Evolutionary conservation across 768 basidiomycete species (phyloP).

Genomic region (Boletus reticulatus): DNA sequence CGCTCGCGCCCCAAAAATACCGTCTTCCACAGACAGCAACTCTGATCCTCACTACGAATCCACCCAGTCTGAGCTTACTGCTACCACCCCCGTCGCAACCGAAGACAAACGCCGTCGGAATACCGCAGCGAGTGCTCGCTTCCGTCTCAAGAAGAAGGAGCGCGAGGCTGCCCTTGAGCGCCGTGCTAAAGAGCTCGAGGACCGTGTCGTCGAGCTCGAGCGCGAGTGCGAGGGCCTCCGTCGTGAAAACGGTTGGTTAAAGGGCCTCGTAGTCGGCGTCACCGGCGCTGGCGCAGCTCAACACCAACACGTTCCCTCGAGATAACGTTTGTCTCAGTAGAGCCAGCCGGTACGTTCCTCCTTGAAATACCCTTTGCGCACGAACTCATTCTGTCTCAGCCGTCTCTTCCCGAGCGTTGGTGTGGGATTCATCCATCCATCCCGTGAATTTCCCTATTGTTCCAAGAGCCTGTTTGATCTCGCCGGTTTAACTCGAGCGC

Average conservation of each 20-base stretch:
- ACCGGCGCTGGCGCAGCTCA: slow-evolving; percentile 60
- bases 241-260: slow-evolving; percentile 90
- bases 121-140: slow-evolving; percentile 90
- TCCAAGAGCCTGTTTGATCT: neutral
- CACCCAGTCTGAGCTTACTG: slow-evolving; percentile 8
- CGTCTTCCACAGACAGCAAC: slow-evolving; percentile 29
- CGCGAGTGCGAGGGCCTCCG: slow-evolving; percentile 87
- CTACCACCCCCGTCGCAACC: slow-evolving; percentile 44
- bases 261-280: slow-evolving; percentile 85
- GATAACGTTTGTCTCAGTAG: slow-evolving; percentile 5
- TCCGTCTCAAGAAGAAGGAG: slow-evolving; percentile 95
- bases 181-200: slow-evolving; percentile 81
- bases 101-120: slow-evolving; percentile 95
- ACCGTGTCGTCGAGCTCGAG: slow-evolving; percentile 77
- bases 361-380: neutral
- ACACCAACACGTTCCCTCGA: slow-evolving; percentile 23
- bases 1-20: slow-evolving; percentile 52
- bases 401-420: neutral
- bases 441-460: neutral
- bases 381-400: neutral
- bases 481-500: neutral
- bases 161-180: slow-evolving; percentile 86
- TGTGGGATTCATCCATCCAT: neutral
- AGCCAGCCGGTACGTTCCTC: neutral
- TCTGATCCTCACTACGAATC: slow-evolving; percentile 25